phyloP scores from a whole-genome alignment of 352 stramenopile genomes.

The Phytophthora cactorum region DNA sequence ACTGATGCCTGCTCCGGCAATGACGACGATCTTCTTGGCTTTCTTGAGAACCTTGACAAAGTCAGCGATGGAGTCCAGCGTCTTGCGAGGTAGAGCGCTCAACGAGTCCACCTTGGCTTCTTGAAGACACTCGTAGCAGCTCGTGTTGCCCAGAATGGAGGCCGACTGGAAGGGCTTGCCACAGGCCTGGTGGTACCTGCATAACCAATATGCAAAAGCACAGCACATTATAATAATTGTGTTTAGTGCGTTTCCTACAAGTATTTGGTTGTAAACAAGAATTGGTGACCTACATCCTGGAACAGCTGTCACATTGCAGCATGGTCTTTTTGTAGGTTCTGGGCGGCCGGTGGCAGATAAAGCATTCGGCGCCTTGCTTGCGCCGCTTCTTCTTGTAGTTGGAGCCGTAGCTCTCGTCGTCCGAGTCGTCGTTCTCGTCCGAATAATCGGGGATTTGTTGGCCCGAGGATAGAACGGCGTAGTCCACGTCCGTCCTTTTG shows the following conservation, averaged over 20 bases:
- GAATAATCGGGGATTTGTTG: slow-evolving; percentile 87
- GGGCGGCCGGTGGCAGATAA: slow-evolving; percentile 57
- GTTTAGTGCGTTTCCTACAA: slow-evolving; percentile 16
- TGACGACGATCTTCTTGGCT: slow-evolving; percentile 90
- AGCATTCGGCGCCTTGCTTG: slow-evolving; percentile 50
- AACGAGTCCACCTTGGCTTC: slow-evolving; percentile 41
- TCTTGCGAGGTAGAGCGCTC: slow-evolving; percentile 36
- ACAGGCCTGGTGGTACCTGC: slow-evolving; percentile 60
- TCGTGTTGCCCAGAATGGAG: slow-evolving; percentile 77
- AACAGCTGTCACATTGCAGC: slow-evolving; percentile 79
- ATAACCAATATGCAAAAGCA: slow-evolving; percentile 3
- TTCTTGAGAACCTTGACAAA: slow-evolving; percentile 76
- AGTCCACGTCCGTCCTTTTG: slow-evolving; percentile 81
- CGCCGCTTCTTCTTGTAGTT: slow-evolving; percentile 45
- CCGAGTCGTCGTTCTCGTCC: slow-evolving; percentile 63
- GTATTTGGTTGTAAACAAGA: slow-evolving; percentile 5
- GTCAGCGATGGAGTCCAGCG: slow-evolving; percentile 58
- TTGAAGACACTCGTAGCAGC: slow-evolving; percentile 79
- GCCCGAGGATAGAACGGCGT: slow-evolving; percentile 76
- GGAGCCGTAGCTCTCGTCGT: slow-evolving; percentile 57
- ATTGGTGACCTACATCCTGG: slow-evolving; percentile 48
- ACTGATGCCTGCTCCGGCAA: slow-evolving; percentile 94
- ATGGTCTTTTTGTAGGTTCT: slow-evolving; percentile 52
- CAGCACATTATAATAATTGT: slow-evolving; percentile 29
- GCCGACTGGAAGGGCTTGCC: slow-evolving; percentile 56